These are phyloP conservation scores for Euryodendron excelsum DNA, from an alignment of 148 eudicot genomes.

Conservation along the genomic window DNA sequence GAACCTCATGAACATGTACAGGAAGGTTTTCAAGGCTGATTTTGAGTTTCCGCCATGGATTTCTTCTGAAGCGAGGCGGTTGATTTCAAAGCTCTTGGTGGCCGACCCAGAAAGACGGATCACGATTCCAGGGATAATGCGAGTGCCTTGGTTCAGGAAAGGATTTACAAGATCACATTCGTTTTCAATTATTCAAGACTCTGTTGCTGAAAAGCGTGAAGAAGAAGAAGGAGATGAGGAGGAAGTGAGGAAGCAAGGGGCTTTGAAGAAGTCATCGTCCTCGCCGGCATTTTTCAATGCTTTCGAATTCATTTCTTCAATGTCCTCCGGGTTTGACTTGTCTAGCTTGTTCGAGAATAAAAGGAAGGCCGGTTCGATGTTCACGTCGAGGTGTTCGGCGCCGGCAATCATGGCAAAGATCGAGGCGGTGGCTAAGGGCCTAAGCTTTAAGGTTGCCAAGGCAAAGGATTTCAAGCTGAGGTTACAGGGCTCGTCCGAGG, in stretches of 20 bases:
- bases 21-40: constrained; percentile 32
- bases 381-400: constrained; percentile 42
- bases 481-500: constrained; percentile 34
- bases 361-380: constrained; percentile 26
- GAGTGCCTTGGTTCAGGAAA: constrained; percentile 45
- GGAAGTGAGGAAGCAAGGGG: too few species aligned
- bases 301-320: constrained; percentile 52
- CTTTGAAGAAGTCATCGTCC: constrained; percentile 19
- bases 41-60: constrained; percentile 32
- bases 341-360: constrained; percentile 45
- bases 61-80: constrained; percentile 25
- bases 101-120: constrained; percentile 36
- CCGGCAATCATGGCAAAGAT: constrained; percentile 30
- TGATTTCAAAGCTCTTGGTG: constrained; percentile 33
- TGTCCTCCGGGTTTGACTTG: constrained; percentile 63
- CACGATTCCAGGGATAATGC: constrained; percentile 34
- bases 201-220: constrained; percentile 6
- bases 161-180: constrained; percentile 17
- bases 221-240: too few species aligned
- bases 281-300: constrained; percentile 48
- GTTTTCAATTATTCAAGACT: constrained; percentile 1
- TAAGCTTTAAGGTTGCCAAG: constrained; percentile 27
- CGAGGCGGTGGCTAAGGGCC: constrained; percentile 29
- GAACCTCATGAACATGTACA: constrained; percentile 40
- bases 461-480: constrained; percentile 36